Evolutionary conservation across 495 filamentous ascomycete genomes (phyloP).

Genomic region (Cladorrhinum samala): DNA sequence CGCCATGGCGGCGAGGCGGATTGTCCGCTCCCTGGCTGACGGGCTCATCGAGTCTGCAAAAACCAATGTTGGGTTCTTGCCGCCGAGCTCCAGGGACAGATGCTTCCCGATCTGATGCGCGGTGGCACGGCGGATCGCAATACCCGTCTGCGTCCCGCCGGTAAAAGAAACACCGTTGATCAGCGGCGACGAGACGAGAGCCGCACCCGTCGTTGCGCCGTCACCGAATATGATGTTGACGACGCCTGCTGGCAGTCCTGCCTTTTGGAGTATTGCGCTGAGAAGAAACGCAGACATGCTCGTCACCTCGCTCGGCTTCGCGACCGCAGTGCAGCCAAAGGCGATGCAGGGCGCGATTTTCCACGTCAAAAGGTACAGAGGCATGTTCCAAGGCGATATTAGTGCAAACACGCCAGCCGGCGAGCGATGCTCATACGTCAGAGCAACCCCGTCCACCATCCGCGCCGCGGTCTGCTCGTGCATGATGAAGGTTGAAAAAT

Average conservation of each 20-base stretch:
- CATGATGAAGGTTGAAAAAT: conserved; percentile 26
- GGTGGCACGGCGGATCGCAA: conserved; percentile 27
- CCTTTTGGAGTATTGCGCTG: conserved; percentile 30
- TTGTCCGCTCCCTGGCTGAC: conserved; percentile 50
- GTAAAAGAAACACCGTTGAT: conserved; percentile 51
- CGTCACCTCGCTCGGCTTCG: conserved; percentile 25
- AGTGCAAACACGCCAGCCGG: conserved; percentile 24
- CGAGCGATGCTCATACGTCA: conserved; percentile 26
- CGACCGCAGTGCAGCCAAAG: conserved; percentile 26
- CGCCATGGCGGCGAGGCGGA: conserved; percentile 67
- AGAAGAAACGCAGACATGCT: conserved; percentile 44
- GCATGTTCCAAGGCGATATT: conserved; percentile 29
- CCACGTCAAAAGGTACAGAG: conserved; percentile 25
- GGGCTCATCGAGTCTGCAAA: conserved; percentile 56
- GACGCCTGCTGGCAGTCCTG: conserved; percentile 47
- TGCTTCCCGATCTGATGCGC: conserved; percentile 53
- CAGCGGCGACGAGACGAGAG: conserved; percentile 40
- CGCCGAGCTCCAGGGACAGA: conserved; percentile 71
- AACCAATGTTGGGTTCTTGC: conserved; percentile 64
- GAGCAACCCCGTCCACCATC: conserved; percentile 18
- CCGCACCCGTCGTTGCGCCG: conserved; percentile 43
- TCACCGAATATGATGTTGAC: conserved; percentile 48
- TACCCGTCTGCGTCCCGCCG: conserved; percentile 41
- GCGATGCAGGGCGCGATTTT: conserved; percentile 26
- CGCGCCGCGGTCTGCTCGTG: conserved; percentile 23